Evolutionary conservation across 169 alveolate species (phyloP).

Genomic region (Plasmodium chabaudi): DNA sequence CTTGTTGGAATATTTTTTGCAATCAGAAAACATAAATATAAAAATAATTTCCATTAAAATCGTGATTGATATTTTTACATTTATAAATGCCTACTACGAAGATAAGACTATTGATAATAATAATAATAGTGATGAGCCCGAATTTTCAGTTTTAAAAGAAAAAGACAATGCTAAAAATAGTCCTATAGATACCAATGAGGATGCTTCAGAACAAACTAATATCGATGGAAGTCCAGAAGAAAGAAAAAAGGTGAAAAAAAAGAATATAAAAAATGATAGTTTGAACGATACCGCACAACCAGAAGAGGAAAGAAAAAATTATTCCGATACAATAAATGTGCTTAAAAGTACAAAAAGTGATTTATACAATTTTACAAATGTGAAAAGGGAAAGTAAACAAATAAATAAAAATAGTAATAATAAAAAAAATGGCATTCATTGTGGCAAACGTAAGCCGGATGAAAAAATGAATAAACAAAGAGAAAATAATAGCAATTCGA

Average conservation of each 20-base stretch:
- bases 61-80: constrained; percentile 52
- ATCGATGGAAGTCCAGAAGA: too few species aligned
- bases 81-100: constrained; percentile 44
- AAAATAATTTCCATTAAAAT: constrained; percentile 69
- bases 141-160: not conserved
- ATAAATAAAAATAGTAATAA: too few species aligned
- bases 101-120: constrained; percentile 7
- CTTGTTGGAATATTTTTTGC: constrained; percentile 44
- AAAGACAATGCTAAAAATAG: constrained; percentile 24
- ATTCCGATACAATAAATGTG: too few species aligned
- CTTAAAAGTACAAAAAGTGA: too few species aligned
- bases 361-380: too few species aligned
- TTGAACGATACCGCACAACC: too few species aligned
- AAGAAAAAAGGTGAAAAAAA: not conserved
- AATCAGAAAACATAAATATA: constrained; percentile 69
- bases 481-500: too few species aligned
- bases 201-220: not conserved
- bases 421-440: not conserved
- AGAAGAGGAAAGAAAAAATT: too few species aligned
- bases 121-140: constrained; percentile 2
- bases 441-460: not conserved
- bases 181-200: not conserved
- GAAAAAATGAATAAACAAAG: not conserved
- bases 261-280: not conserved
- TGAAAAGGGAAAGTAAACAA: too few species aligned